Conservation (phyloP, 2,329 filamentous ascomycete species). For the Pezicula neosporulosa region DNA sequence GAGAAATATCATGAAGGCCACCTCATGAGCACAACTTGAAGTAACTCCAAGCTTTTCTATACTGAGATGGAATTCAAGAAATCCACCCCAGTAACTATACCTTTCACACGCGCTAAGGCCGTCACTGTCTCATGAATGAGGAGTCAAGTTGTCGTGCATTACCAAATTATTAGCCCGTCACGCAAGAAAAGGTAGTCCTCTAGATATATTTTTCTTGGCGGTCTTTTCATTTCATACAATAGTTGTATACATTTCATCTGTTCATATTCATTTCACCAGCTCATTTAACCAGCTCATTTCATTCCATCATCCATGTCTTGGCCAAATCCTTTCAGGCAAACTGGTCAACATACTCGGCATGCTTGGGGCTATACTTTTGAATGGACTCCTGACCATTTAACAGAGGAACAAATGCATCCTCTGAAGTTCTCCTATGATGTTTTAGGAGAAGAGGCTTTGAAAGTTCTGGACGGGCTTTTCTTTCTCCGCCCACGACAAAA, state of each 20-base stretch:
- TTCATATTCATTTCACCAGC: neutral
- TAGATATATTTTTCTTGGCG: too few species aligned
- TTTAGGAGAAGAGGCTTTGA: conserved; percentile 62
- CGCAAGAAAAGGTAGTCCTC: too few species aligned
- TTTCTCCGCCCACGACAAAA: conserved; percentile 43
- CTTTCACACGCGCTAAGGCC: too few species aligned
- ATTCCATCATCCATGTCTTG: conserved; percentile 6
- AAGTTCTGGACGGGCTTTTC: conserved; percentile 60
- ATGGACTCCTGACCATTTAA: conserved; percentile 63
- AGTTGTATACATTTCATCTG: neutral
- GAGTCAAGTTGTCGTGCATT: too few species aligned
- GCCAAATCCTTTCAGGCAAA: conserved; percentile 15
- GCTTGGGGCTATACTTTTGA: conserved; percentile 66
- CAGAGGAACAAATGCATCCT: conserved; percentile 53
- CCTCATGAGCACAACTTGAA: too few species aligned
- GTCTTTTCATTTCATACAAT: neutral
- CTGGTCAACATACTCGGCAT: conserved; percentile 14
- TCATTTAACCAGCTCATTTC: neutral
- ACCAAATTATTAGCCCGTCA: too few species aligned
- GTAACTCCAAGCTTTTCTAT: too few species aligned
- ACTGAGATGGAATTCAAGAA: too few species aligned
- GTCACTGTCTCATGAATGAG: too few species aligned
- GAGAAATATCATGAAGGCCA: too few species aligned
- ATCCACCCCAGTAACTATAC: too few species aligned
- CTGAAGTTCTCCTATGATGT: conserved; percentile 66